Conservation (phyloP, 495 filamentous ascomycete genomes). For the Penicillium goetzii region DNA sequence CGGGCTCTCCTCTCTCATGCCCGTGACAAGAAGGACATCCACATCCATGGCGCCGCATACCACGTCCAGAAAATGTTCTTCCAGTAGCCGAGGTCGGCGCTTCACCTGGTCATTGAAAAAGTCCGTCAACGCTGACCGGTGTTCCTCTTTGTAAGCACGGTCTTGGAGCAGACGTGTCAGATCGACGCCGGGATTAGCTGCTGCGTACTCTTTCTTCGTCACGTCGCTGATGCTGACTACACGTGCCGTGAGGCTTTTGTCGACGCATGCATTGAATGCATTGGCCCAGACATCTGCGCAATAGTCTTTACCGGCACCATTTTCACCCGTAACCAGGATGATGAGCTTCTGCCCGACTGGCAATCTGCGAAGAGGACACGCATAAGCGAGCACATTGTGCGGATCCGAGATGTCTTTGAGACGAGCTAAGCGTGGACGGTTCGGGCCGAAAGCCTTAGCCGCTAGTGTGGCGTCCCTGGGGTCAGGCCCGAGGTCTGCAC, state of each 20-base stretch:
- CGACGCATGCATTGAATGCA: slow-evolving; percentile 35
- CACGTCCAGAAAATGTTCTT: slow-evolving; percentile 59
- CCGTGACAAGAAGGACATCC: slow-evolving; percentile 65
- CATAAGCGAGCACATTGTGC: slow-evolving; percentile 55
- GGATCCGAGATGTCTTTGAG: slow-evolving; percentile 60
- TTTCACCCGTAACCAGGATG: slow-evolving; percentile 63
- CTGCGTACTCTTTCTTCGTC: slow-evolving; percentile 63
- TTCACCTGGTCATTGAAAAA: slow-evolving; percentile 57
- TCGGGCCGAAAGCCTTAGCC: slow-evolving; percentile 60
- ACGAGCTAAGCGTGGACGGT: slow-evolving; percentile 51
- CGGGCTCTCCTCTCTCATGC: slow-evolving; percentile 67
- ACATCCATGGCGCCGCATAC: slow-evolving; percentile 49
- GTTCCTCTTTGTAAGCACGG: slow-evolving; percentile 65
- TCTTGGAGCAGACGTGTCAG: slow-evolving; percentile 52
- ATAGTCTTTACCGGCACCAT: slow-evolving; percentile 63
- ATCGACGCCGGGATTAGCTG: slow-evolving; percentile 50
- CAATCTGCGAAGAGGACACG: slow-evolving; percentile 55
- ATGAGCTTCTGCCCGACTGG: slow-evolving; percentile 52
- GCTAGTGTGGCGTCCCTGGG: slow-evolving; percentile 59
- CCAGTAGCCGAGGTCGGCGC: slow-evolving; percentile 51
- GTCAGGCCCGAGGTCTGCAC: slow-evolving; percentile 66
- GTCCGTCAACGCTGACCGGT: slow-evolving; percentile 56
- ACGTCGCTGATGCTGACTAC: slow-evolving; percentile 62
- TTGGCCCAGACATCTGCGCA: slow-evolving; percentile 60
- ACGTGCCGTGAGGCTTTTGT: slow-evolving; percentile 45